phyloP scores from a whole-genome alignment of 75 land plant genomes.

The Azolla pinnata region DNA sequence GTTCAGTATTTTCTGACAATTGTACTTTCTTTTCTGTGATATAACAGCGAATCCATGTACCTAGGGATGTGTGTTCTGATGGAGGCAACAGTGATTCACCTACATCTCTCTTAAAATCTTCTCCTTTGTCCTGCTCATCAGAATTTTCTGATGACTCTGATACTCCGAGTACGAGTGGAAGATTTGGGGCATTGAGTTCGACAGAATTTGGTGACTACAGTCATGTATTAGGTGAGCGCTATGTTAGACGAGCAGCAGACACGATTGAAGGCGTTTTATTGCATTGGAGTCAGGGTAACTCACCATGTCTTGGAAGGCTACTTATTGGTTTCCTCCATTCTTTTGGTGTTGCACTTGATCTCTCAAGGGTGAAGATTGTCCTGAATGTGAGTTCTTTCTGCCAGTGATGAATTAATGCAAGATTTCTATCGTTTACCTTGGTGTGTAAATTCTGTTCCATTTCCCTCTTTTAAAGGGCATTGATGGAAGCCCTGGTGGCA shows the following conservation, averaged over 20 bases:
- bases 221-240: conserved; percentile 5
- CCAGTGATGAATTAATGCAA: background rate
- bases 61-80: background rate
- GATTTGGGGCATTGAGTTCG: background rate
- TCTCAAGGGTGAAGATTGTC: conserved; percentile 22
- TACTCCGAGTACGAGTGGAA: background rate
- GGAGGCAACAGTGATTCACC: background rate
- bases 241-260: conserved; percentile 20
- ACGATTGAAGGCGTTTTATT: conserved; percentile 20
- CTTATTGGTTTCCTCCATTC: conserved; percentile 24
- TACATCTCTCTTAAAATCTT: background rate
- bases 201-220: background rate
- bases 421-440: background rate
- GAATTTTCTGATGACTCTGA: background rate
- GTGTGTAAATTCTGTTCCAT: background rate
- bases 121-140: background rate
- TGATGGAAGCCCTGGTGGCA: conserved; percentile 30
- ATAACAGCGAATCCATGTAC: background rate
- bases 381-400: conserved; percentile 15
- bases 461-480: conserved; percentile 13
- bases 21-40: background rate
- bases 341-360: conserved; percentile 28
- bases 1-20: background rate
- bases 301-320: conserved; percentile 26
- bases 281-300: conserved; percentile 16